Percentiles rank a stretch among this genome's conserved stretches.
Conservation (phyloP, 1,139 yeast species). For the Suhomyces bolitotheri region DNA sequence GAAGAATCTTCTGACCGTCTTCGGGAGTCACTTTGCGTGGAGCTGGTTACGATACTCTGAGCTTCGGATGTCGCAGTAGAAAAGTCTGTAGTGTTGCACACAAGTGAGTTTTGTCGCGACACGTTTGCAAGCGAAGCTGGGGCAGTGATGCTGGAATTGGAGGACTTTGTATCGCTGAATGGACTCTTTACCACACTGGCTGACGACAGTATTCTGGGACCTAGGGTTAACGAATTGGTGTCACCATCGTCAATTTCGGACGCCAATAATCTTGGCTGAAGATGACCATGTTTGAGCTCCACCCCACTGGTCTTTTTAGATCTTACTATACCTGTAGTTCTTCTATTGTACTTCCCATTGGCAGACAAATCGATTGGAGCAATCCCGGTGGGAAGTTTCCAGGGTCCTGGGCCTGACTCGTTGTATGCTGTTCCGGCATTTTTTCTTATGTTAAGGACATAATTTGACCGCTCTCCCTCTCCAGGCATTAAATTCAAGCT, state of each 20-base stretch:
- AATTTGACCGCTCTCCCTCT: conserved; percentile 54
- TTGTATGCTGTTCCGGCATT: conserved; percentile 58
- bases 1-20: conserved; percentile 24
- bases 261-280: conserved; percentile 72
- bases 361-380: conserved; percentile 42
- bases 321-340: conserved; percentile 30
- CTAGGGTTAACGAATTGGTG: conserved; percentile 12
- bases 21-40: conserved; percentile 13
- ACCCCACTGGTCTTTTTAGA: conserved; percentile 48
- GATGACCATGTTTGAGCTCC: conserved; percentile 73
- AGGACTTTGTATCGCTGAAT: conserved; percentile 21
- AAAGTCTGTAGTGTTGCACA: conserved; percentile 33
- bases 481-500: conserved; percentile 44
- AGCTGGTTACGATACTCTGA: conserved; percentile 24
- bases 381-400: conserved; percentile 70
- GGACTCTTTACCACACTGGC: conserved; percentile 9
- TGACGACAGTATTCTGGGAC: conserved; percentile 3
- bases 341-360: conserved; percentile 35
- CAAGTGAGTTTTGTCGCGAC: conserved; percentile 27
- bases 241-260: conserved; percentile 76
- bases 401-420: conserved; percentile 54
- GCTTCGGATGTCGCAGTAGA: conserved; percentile 22
- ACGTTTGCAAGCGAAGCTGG: conserved; percentile 16
- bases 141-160: conserved; percentile 24
- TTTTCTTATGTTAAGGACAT: conserved; percentile 54